phyloP scores from a whole-genome alignment of 495 filamentous ascomycete genomes.

The Neurospora sp. region DNA sequence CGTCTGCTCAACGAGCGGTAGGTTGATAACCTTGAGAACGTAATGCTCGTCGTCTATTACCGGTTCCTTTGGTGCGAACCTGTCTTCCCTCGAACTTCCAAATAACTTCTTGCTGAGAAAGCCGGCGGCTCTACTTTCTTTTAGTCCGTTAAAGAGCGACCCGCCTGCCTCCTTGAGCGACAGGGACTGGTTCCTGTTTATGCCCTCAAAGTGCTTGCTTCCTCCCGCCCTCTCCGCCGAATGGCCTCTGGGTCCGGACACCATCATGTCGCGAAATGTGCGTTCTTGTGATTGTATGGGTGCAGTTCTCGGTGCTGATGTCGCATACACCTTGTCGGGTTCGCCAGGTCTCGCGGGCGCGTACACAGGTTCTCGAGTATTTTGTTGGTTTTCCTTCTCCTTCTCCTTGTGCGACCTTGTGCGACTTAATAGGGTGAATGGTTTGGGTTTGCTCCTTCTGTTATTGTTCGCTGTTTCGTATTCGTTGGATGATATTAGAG shows the following conservation, averaged over 20 bases:
- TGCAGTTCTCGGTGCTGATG: constrained; percentile 36
- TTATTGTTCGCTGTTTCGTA: constrained; percentile 23
- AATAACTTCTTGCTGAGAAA: constrained; percentile 72
- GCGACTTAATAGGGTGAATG: constrained; percentile 52
- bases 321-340: constrained; percentile 27
- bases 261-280: constrained; percentile 54
- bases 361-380: constrained; percentile 28
- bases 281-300: constrained; percentile 52
- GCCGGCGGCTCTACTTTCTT: constrained; percentile 64
- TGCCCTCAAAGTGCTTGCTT: constrained; percentile 29
- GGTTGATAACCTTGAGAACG: constrained; percentile 64
- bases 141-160: constrained; percentile 63
- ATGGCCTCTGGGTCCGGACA: constrained; percentile 47
- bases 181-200: constrained; percentile 24
- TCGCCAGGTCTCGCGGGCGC: constrained; percentile 26
- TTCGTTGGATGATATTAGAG: constrained; percentile 30
- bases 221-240: constrained; percentile 52
- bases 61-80: constrained; percentile 55
- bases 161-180: constrained; percentile 57
- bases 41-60: constrained; percentile 65
- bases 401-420: constrained; percentile 58
- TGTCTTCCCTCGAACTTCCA: constrained; percentile 63
- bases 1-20: constrained; percentile 74
- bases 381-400: constrained; percentile 29
- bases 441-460: constrained; percentile 43